Percentiles rank a stretch among this genome's conserved stretches.
Evolutionary conservation across 1,284 basidiomycete genomes (phyloP).

Genomic region (Athelia psychrophila): DNA sequence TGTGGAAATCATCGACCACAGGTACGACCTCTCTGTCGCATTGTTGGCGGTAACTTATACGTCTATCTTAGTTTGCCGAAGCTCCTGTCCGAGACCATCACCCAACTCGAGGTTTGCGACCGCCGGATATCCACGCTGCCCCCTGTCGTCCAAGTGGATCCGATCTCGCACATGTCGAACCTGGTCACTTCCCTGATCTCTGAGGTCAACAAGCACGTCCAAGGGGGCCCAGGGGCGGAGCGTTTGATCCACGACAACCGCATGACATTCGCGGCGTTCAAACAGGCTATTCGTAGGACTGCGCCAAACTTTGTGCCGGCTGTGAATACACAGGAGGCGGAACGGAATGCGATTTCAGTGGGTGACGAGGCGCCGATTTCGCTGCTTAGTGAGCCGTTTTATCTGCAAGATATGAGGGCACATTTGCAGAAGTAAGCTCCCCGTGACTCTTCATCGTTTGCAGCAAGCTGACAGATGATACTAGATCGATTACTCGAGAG

Average conservation of each 20-base stretch:
- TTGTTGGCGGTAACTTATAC: background rate
- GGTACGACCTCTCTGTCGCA: slow-evolving; percentile 16
- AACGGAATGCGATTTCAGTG: background rate
- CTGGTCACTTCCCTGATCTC: slow-evolving; percentile 26
- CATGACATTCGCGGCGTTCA: slow-evolving; percentile 22
- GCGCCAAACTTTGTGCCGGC: slow-evolving; percentile 29
- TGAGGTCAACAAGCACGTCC: slow-evolving; percentile 21
- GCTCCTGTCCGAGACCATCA: slow-evolving; percentile 17
- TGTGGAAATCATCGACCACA: slow-evolving; percentile 27
- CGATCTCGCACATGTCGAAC: slow-evolving; percentile 27
- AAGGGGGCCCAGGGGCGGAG: slow-evolving; percentile 17
- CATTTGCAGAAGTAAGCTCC: slow-evolving; percentile 28
- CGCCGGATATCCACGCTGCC: slow-evolving; percentile 22
- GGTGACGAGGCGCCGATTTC: slow-evolving; percentile 6
- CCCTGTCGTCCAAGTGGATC: slow-evolving; percentile 22
- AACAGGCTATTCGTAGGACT: slow-evolving; percentile 23
- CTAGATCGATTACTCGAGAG: slow-evolving; percentile 28
- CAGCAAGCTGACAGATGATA: slow-evolving; percentile 2
- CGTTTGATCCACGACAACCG: slow-evolving; percentile 26
- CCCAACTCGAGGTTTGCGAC: slow-evolving; percentile 15
- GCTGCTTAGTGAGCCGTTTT: slow-evolving; percentile 13
- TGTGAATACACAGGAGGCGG: slow-evolving; percentile 6
- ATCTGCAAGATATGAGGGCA: slow-evolving; percentile 26
- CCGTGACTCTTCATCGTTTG: background rate
- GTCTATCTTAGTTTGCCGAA: slow-evolving; percentile 23